phyloP scores from a whole-genome alignment of 768 basidiomycete species.

The Russula compacta region DNA sequence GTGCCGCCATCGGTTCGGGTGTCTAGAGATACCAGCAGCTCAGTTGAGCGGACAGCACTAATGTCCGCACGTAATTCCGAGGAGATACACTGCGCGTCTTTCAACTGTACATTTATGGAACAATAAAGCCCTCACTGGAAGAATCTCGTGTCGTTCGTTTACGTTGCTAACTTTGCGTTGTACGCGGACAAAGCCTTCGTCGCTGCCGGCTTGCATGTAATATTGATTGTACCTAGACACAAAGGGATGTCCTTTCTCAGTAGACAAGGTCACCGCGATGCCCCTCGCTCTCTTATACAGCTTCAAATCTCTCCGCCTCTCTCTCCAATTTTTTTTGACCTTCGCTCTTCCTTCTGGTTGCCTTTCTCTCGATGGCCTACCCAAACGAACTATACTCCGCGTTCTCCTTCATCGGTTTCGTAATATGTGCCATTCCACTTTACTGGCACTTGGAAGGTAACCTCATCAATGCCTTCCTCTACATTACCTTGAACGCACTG shows the following conservation, averaged over 20 bases:
- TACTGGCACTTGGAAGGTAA: conserved; percentile 46
- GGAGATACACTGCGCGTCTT: too few species aligned
- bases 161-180: too few species aligned
- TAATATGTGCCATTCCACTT: conserved; percentile 43
- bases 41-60: too few species aligned
- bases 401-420: conserved; percentile 37
- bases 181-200: neutral
- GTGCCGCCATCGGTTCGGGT: too few species aligned
- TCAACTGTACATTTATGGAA: too few species aligned
- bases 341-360: neutral
- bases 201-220: neutral
- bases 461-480: neutral
- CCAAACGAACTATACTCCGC: conserved; percentile 25
- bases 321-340: neutral
- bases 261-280: neutral
- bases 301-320: neutral
- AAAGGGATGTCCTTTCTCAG: neutral
- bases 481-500: neutral
- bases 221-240: neutral
- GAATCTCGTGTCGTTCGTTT: too few species aligned
- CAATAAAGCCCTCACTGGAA: too few species aligned
- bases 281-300: too few species aligned
- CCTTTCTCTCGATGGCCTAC: neutral
- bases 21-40: too few species aligned
- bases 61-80: too few species aligned